Percentiles rank a stretch among this genome's conserved stretches.
Evolutionary conservation across 169 alveolate species (phyloP).

Genomic region (Eimeria tenella): DNA sequence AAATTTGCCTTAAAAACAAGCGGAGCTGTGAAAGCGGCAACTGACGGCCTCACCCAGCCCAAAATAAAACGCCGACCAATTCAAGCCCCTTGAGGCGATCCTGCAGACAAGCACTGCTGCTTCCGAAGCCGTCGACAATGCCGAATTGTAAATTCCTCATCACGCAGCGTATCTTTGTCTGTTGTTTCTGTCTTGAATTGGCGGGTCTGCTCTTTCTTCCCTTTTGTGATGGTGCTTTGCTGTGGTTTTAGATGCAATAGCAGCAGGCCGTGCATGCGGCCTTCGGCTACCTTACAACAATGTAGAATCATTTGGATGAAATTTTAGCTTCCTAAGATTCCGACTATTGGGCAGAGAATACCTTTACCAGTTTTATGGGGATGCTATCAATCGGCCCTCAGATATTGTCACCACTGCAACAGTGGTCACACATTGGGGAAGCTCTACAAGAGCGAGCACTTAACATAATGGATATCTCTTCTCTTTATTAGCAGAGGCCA

Average conservation of each 20-base stretch:
- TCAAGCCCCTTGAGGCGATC: slow-evolving; percentile 64
- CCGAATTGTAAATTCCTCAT: neutral
- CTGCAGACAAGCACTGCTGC: slow-evolving; percentile 16
- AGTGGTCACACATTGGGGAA: no score
- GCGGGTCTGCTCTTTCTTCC: neutral
- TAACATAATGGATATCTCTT: no score
- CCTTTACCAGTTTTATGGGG: no score
- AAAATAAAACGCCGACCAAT: slow-evolving; percentile 38
- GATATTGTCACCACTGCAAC: no score
- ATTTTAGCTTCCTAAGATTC: no score
- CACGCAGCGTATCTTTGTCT: slow-evolving; percentile 35
- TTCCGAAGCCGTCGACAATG: neutral
- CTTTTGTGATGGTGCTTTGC: neutral
- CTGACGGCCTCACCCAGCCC: neutral
- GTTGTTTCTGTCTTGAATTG: neutral
- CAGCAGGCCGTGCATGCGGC: slow-evolving; percentile 47
- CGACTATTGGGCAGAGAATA: no score
- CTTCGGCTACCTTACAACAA: neutral
- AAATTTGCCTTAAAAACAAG: neutral
- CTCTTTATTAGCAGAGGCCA: no score
- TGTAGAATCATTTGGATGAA: no score
- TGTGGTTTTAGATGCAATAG: slow-evolving; percentile 13
- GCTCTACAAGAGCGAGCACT: no score
- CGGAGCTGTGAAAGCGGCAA: neutral
- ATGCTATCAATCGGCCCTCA: no score